These are phyloP conservation scores for Plasmodium inui DNA, from an alignment of 169 alveolate genomes.

Conservation along the genomic window DNA sequence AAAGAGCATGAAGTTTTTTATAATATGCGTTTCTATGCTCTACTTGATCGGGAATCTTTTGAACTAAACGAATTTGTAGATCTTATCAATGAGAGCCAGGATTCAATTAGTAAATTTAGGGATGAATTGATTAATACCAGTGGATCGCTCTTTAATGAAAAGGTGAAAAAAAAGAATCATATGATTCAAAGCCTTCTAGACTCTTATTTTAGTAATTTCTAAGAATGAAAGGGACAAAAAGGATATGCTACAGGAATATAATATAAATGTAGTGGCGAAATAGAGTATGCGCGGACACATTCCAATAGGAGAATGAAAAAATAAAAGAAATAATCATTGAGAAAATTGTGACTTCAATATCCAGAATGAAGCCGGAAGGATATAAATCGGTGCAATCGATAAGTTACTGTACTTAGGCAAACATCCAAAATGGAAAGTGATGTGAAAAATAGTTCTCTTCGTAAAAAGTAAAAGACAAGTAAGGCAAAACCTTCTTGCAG, in stretches of 20 bases:
- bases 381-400: neutral
- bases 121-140: neutral
- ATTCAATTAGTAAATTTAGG: neutral
- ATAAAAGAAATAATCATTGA: too few relatives aligned
- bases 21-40: constrained; percentile 15
- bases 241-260: neutral
- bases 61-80: constrained; percentile 15
- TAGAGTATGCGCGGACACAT: neutral
- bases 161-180: neutral
- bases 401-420: neutral
- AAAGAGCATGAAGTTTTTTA: constrained; percentile 12
- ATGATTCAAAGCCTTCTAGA: too few relatives aligned
- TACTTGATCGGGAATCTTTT: constrained; percentile 15
- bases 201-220: neutral
- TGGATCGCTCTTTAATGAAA: neutral
- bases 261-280: neutral
- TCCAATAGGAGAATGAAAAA: neutral
- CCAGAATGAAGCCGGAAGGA: neutral
- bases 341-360: neutral
- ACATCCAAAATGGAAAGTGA: neutral
- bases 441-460: neutral
- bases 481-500: neutral
- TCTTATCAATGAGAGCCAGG: constrained; percentile 5
- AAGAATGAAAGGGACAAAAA: neutral
- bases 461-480: neutral